Base-by-base conservation (phyloP, 495 filamentous ascomycete genomes). In the Neurospora sp. region DNA sequence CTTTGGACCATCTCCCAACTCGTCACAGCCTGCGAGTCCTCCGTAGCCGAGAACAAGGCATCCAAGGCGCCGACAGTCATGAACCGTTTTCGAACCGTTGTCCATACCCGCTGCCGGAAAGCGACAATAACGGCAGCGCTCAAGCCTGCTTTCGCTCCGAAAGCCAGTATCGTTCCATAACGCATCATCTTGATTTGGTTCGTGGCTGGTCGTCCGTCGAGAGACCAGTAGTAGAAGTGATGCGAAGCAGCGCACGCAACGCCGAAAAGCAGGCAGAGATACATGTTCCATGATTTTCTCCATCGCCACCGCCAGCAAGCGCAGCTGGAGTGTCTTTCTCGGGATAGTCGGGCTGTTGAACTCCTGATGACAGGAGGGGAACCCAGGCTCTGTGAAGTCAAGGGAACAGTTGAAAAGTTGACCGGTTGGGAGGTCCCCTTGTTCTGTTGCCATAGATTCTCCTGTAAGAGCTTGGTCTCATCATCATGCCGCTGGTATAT, bases 161-260 rank as follows among this genome's bases (percentile, higher is more conserved):
- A 82, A 3, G 81, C 76, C 31, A 83, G 48, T 12, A 79, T 39
- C 6, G 79, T 79, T 8, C 81, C 81, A 53, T 83, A 83, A n/a
- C 81, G 79, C 74, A 80, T 78, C 81, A 83, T 83, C 42, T 75
- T 69, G 20, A 81, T 35, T 69, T 81, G 82, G 68, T 81, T 73
- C 18, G 76, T 71, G 5, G 79, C 81, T 3, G 75, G 75, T 68
- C 78, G 76, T 5, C 78, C 78, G 42, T 82, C 59, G 7, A 82
- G 75, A 0, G 74, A 69, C 27, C 69, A 70, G 73, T 83, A 83
- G 70, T 77, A 83, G 41, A 76, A 66, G 42, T 83, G 80, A 46
- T 82, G 81, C 3, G 75, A 77, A 53, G 78, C 71, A n/a, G 82
- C 81, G 39, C 79, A 82, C 3, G 73, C 72, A 14, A 81, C 37